Conservation (phyloP, 352 stramenopile genomes). For the Pythium inflatum region DNA sequence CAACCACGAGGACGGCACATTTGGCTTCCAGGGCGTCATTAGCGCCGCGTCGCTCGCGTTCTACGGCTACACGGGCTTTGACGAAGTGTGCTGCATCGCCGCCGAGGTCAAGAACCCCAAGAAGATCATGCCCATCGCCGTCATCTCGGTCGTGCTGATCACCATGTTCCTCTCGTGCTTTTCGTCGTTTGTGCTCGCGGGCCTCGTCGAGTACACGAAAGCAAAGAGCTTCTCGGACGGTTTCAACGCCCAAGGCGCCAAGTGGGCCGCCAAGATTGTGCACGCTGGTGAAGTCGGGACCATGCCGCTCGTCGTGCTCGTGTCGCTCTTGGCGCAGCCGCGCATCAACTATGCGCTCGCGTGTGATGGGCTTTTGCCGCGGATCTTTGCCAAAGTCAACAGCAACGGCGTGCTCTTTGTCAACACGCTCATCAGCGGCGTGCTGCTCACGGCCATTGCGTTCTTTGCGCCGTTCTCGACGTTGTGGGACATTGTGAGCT, state of each 20-base stretch:
- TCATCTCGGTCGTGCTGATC: conserved; percentile 79
- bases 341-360: conserved; percentile 93
- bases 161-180: conserved; percentile 79
- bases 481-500: conserved; percentile 89
- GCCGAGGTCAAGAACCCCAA: conserved; percentile 78
- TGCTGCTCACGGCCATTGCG: conserved; percentile 68
- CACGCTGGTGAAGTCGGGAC: conserved; percentile 73
- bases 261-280: conserved; percentile 62
- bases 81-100: conserved; percentile 93
- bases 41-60: conserved; percentile 76
- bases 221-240: conserved; percentile 44
- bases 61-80: conserved; percentile 96
- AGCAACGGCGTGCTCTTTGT: conserved; percentile 80
- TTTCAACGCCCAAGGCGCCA: conserved; percentile 43
- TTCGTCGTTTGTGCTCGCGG: conserved; percentile 85
- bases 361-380: conserved; percentile 92
- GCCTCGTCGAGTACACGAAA: conserved; percentile 52
- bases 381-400: conserved; percentile 88
- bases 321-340: conserved; percentile 93
- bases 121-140: conserved; percentile 76
- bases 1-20: conserved; percentile 29
- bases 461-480: conserved; percentile 77
- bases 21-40: conserved; percentile 56
- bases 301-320: conserved; percentile 93
- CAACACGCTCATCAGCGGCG: conserved; percentile 72